These are phyloP conservation scores for Stenocarpella maydis DNA, from an alignment of 2,329 filamentous ascomycete genomes.

Conservation along the genomic window DNA sequence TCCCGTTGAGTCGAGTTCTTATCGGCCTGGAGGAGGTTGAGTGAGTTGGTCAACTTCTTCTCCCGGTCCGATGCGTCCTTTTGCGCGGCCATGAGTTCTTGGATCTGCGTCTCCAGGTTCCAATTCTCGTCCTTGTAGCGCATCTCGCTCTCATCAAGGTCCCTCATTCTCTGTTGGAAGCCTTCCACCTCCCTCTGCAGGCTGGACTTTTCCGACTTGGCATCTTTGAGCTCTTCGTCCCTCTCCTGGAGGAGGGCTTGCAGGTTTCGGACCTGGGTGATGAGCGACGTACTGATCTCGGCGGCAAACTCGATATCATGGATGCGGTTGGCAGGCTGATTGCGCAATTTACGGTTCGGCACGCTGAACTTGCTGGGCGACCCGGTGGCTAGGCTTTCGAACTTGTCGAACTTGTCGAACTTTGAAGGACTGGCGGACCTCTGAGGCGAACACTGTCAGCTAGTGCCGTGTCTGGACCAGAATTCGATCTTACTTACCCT, in stretches of 20 bases:
- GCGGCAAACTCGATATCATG: slow-evolving; percentile 99
- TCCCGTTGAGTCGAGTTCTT: slow-evolving; percentile 84
- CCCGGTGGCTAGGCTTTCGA: slow-evolving; percentile 82
- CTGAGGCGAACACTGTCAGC: slow-evolving; percentile 50
- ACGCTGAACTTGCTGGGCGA: slow-evolving; percentile 91
- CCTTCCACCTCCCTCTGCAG: slow-evolving; percentile 85
- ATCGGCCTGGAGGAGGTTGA: slow-evolving; percentile 75
- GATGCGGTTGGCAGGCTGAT: slow-evolving; percentile 86
- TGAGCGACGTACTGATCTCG: slow-evolving; percentile 93
- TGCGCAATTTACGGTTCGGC: slow-evolving; percentile 86
- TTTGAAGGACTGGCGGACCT: slow-evolving; percentile 77
- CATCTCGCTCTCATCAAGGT: slow-evolving; percentile 91
- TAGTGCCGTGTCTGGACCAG: not conserved
- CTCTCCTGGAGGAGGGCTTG: slow-evolving; percentile 86
- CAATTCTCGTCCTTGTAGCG: slow-evolving; percentile 99
- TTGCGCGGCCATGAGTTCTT: slow-evolving; percentile 78
- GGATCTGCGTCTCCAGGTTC: slow-evolving; percentile 92
- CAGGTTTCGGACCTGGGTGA: slow-evolving; percentile 91
- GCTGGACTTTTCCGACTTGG: slow-evolving; percentile 77
- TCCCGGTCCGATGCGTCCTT: slow-evolving; percentile 84
- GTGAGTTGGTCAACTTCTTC: slow-evolving; percentile 77
- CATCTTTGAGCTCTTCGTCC: slow-evolving; percentile 82
- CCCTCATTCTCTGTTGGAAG: slow-evolving; percentile 80
- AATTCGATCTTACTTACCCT: slow-evolving; percentile 55
- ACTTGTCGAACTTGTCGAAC: slow-evolving; percentile 56